Evolutionary conservation across 2,329 filamentous ascomycete genomes (phyloP).

Genomic region (Claviceps paspali): DNA sequence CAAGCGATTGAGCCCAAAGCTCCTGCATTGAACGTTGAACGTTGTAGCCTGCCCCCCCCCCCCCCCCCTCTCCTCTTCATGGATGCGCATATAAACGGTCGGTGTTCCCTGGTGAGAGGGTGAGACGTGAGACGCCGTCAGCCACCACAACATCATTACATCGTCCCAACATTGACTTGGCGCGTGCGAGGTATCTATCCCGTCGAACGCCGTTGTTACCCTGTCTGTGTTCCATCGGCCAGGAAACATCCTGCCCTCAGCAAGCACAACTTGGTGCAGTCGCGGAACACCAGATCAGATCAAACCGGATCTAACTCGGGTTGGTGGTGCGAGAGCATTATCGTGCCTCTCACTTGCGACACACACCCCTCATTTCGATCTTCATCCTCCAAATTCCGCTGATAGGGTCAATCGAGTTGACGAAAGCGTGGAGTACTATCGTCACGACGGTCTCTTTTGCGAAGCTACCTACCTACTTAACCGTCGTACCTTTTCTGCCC

Average conservation of each 20-base stretch:
- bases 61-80: constrained; percentile 2
- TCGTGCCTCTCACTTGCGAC: constrained; percentile 1
- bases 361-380: constrained; percentile 1
- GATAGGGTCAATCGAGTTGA: too few species aligned
- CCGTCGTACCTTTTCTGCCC: not conserved
- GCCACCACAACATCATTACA: not conserved
- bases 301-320: constrained; percentile 1
- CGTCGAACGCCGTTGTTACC: not conserved
- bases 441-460: too few species aligned
- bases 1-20: too few species aligned
- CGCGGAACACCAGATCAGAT: not conserved
- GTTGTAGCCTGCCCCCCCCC: too few species aligned
- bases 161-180: not conserved
- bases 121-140: not conserved
- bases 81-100: constrained; percentile 32
- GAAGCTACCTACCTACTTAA: too few species aligned
- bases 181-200: not conserved
- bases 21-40: too few species aligned
- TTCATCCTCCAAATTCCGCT: not conserved
- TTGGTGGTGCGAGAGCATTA: constrained; percentile 3
- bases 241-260: not conserved
- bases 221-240: not conserved
- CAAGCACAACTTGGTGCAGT: not conserved
- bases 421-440: too few species aligned
- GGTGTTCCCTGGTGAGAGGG: constrained; percentile 30